phyloP scores from a whole-genome alignment of 2,329 filamentous ascomycete species.

The Chaetoscypha palmicola region DNA sequence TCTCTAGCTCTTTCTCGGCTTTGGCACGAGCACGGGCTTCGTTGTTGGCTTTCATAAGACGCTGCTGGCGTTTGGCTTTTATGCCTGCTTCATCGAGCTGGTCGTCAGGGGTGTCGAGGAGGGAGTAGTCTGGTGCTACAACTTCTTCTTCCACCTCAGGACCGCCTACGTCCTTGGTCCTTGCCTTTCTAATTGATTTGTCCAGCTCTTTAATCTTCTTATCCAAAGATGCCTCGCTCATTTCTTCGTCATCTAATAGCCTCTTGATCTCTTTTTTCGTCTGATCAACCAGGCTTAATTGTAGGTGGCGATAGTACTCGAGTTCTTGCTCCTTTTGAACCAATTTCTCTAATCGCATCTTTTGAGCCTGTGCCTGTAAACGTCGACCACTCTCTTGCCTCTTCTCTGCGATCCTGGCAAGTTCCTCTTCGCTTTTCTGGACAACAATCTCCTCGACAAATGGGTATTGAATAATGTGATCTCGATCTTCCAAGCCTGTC shows the following conservation, averaged over 20 bases:
- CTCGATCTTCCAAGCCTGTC: constrained; percentile 83
- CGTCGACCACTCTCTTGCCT: constrained; percentile 90
- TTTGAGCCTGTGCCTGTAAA: constrained; percentile 90
- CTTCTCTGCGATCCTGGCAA: constrained; percentile 82
- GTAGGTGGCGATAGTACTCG: constrained; percentile 85
- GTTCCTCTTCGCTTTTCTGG: constrained; percentile 91
- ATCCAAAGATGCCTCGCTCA: constrained; percentile 83
- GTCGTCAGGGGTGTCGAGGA: constrained; percentile 85
- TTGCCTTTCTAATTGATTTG: constrained; percentile 77
- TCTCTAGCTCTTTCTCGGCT: constrained; percentile 90
- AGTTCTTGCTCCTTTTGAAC: constrained; percentile 94
- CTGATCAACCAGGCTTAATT: constrained; percentile 61
- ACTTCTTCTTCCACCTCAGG: constrained; percentile 70
- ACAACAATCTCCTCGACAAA: constrained; percentile 85
- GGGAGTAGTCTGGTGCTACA: constrained; percentile 76
- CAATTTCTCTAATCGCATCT: constrained; percentile 91
- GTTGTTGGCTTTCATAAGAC: constrained; percentile 87
- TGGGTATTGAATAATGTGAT: constrained; percentile 85
- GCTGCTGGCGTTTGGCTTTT: constrained; percentile 89
- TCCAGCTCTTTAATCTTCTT: constrained; percentile 83
- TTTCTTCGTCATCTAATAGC: constrained; percentile 79
- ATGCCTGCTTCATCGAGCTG: constrained; percentile 84
- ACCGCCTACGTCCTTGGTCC: constrained; percentile 87
- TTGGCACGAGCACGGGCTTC: constrained; percentile 92
- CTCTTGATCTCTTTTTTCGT: constrained; percentile 89